phyloP scores from a whole-genome alignment of 331 rosid species.

The Quercus tomentella region DNA sequence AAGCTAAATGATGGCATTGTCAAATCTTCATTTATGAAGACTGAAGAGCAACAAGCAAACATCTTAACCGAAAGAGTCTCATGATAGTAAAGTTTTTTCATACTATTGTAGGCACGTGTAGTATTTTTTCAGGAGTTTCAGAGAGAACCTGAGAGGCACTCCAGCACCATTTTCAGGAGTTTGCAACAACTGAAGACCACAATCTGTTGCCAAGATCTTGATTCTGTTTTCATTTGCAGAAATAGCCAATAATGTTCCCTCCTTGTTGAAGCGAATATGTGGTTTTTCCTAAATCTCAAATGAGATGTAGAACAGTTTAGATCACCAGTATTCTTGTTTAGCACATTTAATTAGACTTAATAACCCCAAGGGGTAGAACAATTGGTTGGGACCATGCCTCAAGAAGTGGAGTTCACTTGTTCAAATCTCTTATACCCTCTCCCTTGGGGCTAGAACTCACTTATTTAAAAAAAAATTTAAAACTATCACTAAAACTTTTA shows the following conservation, averaged over 20 bases:
- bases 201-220: conserved; percentile 22
- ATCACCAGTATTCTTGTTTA: neutral
- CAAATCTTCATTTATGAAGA: no score
- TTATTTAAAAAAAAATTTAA: no score
- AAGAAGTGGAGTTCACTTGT: neutral
- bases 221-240: conserved; percentile 32
- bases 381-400: no score
- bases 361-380: no score
- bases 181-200: conserved; percentile 7
- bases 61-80: no score
- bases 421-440: no score
- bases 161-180: neutral
- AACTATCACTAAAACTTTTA: neutral
- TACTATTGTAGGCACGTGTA: no score
- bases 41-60: no score
- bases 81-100: no score
- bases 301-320: neutral
- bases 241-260: conserved; percentile 36
- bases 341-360: neutral
- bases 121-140: neutral
- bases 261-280: conserved; percentile 30
- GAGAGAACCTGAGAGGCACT: neutral
- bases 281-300: conserved; percentile 23
- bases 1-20: no score
- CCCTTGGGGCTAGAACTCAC: no score